phyloP scores from a whole-genome alignment of 805 yeast species.

The Metschnikowia gruessii region DNA sequence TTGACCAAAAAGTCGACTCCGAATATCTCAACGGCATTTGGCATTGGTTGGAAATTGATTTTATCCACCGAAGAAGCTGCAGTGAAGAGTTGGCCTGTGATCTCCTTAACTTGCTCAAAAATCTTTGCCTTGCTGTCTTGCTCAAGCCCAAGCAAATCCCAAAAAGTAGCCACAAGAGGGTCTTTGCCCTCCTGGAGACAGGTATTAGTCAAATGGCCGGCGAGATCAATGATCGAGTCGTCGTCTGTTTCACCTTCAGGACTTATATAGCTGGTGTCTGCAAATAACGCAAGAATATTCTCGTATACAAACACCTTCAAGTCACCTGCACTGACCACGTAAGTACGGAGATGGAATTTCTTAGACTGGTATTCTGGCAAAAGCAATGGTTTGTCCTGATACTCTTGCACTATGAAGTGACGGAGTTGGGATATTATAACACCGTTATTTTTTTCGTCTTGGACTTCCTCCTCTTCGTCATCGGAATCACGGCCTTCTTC shows the following conservation, averaged over 20 bases:
- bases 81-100: conserved; percentile 66
- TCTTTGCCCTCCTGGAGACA: conserved; percentile 67
- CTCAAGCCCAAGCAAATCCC: conserved; percentile 45
- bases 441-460: conserved; percentile 49
- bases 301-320: conserved; percentile 76
- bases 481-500: conserved; percentile 70
- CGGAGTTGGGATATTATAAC: conserved; percentile 83
- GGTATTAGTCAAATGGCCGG: conserved; percentile 89
- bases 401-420: conserved; percentile 88
- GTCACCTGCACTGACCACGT: conserved; percentile 73
- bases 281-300: conserved; percentile 79
- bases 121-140: conserved; percentile 36
- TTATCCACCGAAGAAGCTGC: conserved; percentile 83
- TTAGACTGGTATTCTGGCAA: conserved; percentile 55
- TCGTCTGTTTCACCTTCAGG: conserved; percentile 27
- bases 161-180: conserved; percentile 62
- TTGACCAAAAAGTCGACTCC: conserved; percentile 88
- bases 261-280: conserved; percentile 47
- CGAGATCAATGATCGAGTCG: conserved; percentile 43
- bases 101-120: conserved; percentile 52
- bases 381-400: conserved; percentile 65
- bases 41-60: conserved; percentile 77
- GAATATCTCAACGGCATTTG: conserved; percentile 79
- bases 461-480: conserved; percentile 49
- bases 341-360: conserved; percentile 87